A percentile compares a stretch with the other conserved stretches of the same genome.
These are phyloP conservation scores for Diatrype stigma DNA, from an alignment of 2,329 filamentous ascomycete species.

Conservation along the genomic window DNA sequence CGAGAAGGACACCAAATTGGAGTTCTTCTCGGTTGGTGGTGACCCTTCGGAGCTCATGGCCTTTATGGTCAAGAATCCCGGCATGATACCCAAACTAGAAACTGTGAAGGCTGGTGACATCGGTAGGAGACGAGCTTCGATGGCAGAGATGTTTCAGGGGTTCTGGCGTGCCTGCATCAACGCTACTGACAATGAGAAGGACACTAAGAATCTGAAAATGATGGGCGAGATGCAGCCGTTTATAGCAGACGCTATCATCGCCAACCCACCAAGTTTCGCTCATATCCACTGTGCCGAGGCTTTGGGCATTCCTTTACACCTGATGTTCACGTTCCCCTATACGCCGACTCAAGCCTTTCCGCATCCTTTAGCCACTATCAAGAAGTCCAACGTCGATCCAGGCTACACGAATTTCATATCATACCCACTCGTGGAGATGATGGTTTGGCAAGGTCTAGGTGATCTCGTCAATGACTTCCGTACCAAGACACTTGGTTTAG, in stretches of 20 bases:
- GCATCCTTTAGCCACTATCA: conserved; percentile 74
- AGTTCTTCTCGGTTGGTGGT: conserved; percentile 78
- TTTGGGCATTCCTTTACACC: conserved; percentile 69
- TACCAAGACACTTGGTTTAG: conserved; percentile 62
- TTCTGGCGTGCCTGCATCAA: conserved; percentile 79
- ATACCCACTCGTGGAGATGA: conserved; percentile 77
- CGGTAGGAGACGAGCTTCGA: conserved; percentile 59
- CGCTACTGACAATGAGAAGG: conserved; percentile 63
- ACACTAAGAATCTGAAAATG: conserved; percentile 58
- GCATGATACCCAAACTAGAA: conserved; percentile 69
- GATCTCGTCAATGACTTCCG: conserved; percentile 75
- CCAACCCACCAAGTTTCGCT: conserved; percentile 75
- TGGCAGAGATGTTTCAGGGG: conserved; percentile 79
- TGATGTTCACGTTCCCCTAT: conserved; percentile 89
- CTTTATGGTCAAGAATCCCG: conserved; percentile 84
- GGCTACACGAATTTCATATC: conserved; percentile 77
- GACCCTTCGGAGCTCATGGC: conserved; percentile 80
- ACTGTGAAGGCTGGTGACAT: conserved; percentile 72
- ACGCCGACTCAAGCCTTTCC: conserved; percentile 72
- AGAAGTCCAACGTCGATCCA: conserved; percentile 65
- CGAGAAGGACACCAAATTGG: conserved; percentile 65
- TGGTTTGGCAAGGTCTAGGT: conserved; percentile 86
- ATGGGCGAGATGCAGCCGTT: conserved; percentile 60
- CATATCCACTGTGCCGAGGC: conserved; percentile 78
- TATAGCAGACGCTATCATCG: conserved; percentile 76